phyloP scores from a whole-genome alignment of 2,329 filamentous ascomycete species.

The Trichoderma sp. region DNA sequence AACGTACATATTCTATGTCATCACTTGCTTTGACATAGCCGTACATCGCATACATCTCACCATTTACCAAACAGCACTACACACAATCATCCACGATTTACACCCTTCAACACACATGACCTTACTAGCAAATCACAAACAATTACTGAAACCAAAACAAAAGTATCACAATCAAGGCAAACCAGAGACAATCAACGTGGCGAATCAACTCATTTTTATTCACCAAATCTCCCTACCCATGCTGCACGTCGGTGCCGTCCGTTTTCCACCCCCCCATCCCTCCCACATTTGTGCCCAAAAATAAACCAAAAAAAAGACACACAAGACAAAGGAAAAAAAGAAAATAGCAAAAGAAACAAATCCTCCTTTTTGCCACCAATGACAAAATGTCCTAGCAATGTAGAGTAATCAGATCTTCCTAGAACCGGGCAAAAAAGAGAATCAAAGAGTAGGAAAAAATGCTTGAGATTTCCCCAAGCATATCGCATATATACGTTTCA shows the following conservation, averaged over 20 bases:
- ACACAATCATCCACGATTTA: background rate
- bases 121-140: background rate
- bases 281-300: background rate
- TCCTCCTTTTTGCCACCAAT: background rate
- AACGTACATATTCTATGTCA: background rate
- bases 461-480: background rate
- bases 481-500: conserved; percentile 16
- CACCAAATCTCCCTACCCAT: background rate
- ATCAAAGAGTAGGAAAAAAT: background rate
- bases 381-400: background rate
- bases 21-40: background rate
- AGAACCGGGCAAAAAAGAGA: background rate
- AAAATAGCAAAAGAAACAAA: background rate
- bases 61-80: background rate
- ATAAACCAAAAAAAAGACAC: conserved; percentile 7
- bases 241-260: background rate
- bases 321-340: too few species aligned
- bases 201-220: background rate
- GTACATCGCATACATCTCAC: background rate
- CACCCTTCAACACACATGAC: background rate
- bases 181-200: background rate
- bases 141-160: background rate
- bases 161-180: background rate
- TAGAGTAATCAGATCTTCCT: background rate
- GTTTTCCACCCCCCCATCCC: background rate